Evolutionary conservation across 2,329 filamentous ascomycete species (phyloP), one percentile per base, ranked within the genome.

Genomic region (Capronia americana): DNA sequence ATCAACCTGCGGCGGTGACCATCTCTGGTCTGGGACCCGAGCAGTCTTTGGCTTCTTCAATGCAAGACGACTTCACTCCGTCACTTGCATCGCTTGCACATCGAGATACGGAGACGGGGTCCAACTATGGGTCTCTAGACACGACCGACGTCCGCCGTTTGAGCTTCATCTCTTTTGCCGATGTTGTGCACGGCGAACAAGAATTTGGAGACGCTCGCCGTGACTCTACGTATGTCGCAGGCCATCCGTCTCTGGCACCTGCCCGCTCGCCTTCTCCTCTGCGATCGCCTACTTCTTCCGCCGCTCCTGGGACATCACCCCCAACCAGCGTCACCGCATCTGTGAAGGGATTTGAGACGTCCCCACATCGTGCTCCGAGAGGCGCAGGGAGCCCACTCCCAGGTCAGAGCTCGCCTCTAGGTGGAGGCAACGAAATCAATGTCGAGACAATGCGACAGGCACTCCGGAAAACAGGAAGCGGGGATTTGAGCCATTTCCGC

Each of bases 361-460:
- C 89, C 58, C 88, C 91, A 1, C 78, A 80, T 63, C 78, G 74
- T 78, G 86, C 74, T 83, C 84, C 79, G 77, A 79, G 80, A 59
- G 77, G 87, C 7, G 77, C 92, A 20, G 68, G 75, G 38, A 92
- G 90, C 75, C 90, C 90, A 20, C 83, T 83, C 28, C 84, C 85
- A 53, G 79, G 83, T 10, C 83, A 83, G 69, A 84, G 83, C 63
- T 84, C 86, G 60, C 79, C 86, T 38, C 71, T 77, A 38, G 77
- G 83, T 57, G 81, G 82, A 67, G 84, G 83, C 54, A 86, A 88
- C 28, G 93, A 97, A 69, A 81, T 97, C 66, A 92, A 91, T 66
- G 91, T 97, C 70, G 93, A 97, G 82, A 97, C 93, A 3, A 96
- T 97, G 93, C 86, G 90, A 60, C 93, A 97, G 79, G 93, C 92